These are phyloP conservation scores for Cardamine resedifolia DNA, from an alignment of 345 rosid genomes.

Conservation along the genomic window DNA sequence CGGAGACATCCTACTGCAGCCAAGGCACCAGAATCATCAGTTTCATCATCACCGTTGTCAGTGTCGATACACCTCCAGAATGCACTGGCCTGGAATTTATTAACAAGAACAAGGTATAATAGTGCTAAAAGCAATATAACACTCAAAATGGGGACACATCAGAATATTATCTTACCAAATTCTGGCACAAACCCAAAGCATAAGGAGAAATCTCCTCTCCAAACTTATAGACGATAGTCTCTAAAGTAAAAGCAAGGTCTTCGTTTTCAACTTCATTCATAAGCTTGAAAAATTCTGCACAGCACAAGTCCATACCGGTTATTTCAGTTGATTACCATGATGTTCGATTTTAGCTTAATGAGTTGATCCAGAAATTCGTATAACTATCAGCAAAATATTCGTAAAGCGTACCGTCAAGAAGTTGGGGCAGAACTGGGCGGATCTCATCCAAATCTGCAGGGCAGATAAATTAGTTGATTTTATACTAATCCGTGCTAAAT, in stretches of 20 bases:
- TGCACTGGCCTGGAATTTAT: slow-evolving; percentile 69
- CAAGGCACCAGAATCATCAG: slow-evolving; percentile 92
- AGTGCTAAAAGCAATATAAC: slow-evolving; percentile 7
- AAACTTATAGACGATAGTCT: slow-evolving; percentile 89
- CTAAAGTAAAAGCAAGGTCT: slow-evolving; percentile 91
- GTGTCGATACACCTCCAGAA: slow-evolving; percentile 95
- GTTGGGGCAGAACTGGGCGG: slow-evolving; percentile 94
- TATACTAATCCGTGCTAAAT: neutral
- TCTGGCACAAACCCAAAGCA: slow-evolving; percentile 93
- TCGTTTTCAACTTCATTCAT: slow-evolving; percentile 99
- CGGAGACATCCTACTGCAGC: slow-evolving; percentile 98
- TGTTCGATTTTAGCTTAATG: neutral
- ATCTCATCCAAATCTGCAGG: slow-evolving; percentile 90
- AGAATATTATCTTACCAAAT: slow-evolving; percentile 67
- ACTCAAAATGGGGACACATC: neutral
- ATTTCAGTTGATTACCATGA: slow-evolving; percentile 13
- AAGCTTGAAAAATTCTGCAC: slow-evolving; percentile 90
- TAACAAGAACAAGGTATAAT: slow-evolving; percentile 27
- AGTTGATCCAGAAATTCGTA: neutral
- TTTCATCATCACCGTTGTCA: slow-evolving; percentile 82
- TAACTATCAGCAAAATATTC: slow-evolving; percentile 1
- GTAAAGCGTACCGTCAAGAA: slow-evolving; percentile 75
- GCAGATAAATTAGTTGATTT: neutral
- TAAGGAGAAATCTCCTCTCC: slow-evolving; percentile 97
- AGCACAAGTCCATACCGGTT: slow-evolving; percentile 10